Base-by-base conservation (phyloP, 768 basidiomycete species). In the Kwoniella pini region DNA sequence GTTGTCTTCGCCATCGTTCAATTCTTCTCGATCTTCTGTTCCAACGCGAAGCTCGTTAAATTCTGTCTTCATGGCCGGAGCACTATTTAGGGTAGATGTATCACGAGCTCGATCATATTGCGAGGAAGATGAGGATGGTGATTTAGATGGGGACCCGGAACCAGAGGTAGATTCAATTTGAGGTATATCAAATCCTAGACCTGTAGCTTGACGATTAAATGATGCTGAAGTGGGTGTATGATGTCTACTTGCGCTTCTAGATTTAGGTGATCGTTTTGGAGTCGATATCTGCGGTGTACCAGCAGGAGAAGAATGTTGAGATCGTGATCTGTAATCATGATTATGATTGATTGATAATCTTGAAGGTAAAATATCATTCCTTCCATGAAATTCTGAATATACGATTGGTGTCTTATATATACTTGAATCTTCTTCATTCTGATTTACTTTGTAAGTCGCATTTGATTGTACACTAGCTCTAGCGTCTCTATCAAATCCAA, bases 11-110 rank as follows among this genome's bases (percentile, higher is more conserved):
- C 49, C 68, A 38, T 64, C 62, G 4, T 52, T 15, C 33, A 42
- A 19, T 42, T 42, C 40, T 17, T 42, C 19, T 45, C n/a, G 5
- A 11, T 27, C n/a, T 9, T 40, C 17, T 21, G 10, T 7, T 40
- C 43, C 58, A 53, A 63, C 6, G 30, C 19, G 39, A 17, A 44
- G 3, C 6, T 50, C 62, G 0, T 58, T 66, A 53, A 74, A 74
- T 7, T 69, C 69, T 10, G 36, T 55, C 43, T 69, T 57, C 44
- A 50, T 57, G 1, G 72, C 54, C 1, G 72, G 72, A 1, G 72
- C 72, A 33, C 64, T 69, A 28, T 57, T 44, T 0, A 60, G 67
- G 19, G 46, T 17, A 3, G 31, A 26, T 6, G 45, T 19, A 21
- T 15, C 44, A 21, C 21, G 30, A 27, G 21, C 43, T 19, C 19